Evolutionary conservation across 345 rosid species (phyloP).

Genomic region (Mangifera indica): DNA sequence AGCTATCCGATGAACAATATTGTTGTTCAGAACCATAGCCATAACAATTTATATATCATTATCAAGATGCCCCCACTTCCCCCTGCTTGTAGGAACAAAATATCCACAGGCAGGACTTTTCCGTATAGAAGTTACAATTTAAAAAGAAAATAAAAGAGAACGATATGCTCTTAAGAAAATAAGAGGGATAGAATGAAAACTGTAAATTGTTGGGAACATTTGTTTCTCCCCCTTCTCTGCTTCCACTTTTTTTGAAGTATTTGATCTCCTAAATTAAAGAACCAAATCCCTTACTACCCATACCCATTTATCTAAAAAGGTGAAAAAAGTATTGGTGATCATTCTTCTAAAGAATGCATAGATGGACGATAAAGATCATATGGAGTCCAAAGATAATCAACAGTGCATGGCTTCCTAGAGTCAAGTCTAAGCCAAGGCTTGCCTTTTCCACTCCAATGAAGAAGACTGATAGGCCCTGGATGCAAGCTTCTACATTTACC

Average conservation of each 20-base stretch:
- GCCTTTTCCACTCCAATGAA: conserved; percentile 65
- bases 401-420: conserved; percentile 47
- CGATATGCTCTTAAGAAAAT: too few species aligned
- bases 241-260: not conserved
- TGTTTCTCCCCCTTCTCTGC: not conserved
- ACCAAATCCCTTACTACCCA: not conserved
- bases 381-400: conserved; percentile 55
- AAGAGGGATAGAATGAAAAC: too few species aligned
- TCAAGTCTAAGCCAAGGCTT: conserved; percentile 60
- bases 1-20: not conserved
- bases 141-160: not conserved
- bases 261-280: not conserved
- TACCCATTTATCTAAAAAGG: not conserved
- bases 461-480: conserved; percentile 54
- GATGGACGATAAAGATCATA: conserved; percentile 47
- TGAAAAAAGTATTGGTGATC: not conserved
- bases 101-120: not conserved
- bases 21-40: not conserved
- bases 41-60: not conserved
- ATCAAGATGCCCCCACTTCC: not conserved
- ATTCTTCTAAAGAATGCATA: conserved; percentile 32
- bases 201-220: not conserved
- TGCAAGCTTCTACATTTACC: conserved; percentile 50
- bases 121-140: not conserved
- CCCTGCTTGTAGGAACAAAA: conserved; percentile 6